These are phyloP conservation scores for Cubamyces lactineus DNA, from an alignment of 768 basidiomycete species.

Conservation along the genomic window DNA sequence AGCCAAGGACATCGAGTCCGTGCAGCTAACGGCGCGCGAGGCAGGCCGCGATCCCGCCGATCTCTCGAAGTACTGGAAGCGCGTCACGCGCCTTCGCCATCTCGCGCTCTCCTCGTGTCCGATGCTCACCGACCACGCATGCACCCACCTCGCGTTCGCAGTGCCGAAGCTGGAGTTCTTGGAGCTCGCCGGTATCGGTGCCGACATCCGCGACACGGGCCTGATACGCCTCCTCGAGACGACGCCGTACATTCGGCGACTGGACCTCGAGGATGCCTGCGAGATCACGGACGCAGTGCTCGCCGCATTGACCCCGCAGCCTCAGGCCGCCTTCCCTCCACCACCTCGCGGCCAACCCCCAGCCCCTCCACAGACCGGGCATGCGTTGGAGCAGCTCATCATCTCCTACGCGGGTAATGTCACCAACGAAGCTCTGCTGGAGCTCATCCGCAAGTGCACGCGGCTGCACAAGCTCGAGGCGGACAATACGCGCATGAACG, in stretches of 20 bases:
- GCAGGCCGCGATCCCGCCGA: slow-evolving; percentile 64
- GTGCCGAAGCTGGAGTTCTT: slow-evolving; percentile 76
- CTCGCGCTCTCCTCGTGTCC: slow-evolving; percentile 72
- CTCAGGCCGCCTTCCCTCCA: slow-evolving; percentile 24
- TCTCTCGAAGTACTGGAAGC: slow-evolving; percentile 51
- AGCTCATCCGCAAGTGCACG: slow-evolving; percentile 65
- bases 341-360: slow-evolving; percentile 25
- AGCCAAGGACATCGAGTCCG: slow-evolving; percentile 42
- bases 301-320: slow-evolving; percentile 57
- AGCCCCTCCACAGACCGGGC: slow-evolving; percentile 52
- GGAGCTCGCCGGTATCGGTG: slow-evolving; percentile 78
- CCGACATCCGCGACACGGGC: slow-evolving; percentile 72
- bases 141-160: slow-evolving; percentile 69
- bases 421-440: slow-evolving; percentile 62
- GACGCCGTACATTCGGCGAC: slow-evolving; percentile 67
- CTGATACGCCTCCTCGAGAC: slow-evolving; percentile 69
- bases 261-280: slow-evolving; percentile 86
- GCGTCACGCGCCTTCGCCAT: slow-evolving; percentile 72
- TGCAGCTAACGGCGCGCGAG: slow-evolving; percentile 62
- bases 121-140: slow-evolving; percentile 74
- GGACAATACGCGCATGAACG: slow-evolving; percentile 77
- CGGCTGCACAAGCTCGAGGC: slow-evolving; percentile 70
- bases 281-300: slow-evolving; percentile 78
- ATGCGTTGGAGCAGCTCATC: slow-evolving; percentile 70
- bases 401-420: slow-evolving; percentile 70